These are phyloP conservation scores for Athelia psychrophila DNA, from an alignment of 1,284 basidiomycete genomes.

Conservation along the genomic window DNA sequence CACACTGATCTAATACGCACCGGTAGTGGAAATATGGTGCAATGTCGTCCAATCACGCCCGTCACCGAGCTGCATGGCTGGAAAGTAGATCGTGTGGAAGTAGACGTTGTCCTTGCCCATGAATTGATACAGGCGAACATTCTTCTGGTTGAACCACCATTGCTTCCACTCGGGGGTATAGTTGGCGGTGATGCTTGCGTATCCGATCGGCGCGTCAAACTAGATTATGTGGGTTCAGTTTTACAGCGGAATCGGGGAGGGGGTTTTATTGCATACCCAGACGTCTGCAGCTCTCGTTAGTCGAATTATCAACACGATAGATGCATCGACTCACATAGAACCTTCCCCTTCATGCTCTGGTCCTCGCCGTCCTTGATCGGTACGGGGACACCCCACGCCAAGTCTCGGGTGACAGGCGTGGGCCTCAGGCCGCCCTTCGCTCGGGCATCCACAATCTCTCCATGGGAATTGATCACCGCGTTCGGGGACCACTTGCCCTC, in stretches of 20 bases:
- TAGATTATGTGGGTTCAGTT: constrained; percentile 24
- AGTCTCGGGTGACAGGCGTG: constrained; percentile 91
- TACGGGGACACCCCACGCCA: constrained; percentile 96
- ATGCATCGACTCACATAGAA: constrained; percentile 76
- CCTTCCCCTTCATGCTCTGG: constrained; percentile 89
- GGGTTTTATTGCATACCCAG: constrained; percentile 55
- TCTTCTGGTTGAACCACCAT: constrained; percentile 96
- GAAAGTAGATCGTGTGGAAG: constrained; percentile 98
- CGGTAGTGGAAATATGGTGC: constrained; percentile 94
- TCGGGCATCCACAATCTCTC: constrained; percentile 89
- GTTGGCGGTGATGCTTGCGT: constrained; percentile 96
- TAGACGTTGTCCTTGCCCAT: constrained; percentile 99
- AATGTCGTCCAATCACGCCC: constrained; percentile 92
- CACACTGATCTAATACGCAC: constrained; percentile 37
- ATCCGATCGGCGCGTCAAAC: constrained; percentile 98
- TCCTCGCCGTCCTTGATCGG: constrained; percentile 69
- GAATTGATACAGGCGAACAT: constrained; percentile 96
- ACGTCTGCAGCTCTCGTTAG: constrained; percentile 56
- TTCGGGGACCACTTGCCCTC: constrained; percentile 92
- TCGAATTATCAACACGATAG: background rate
- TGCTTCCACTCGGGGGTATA: constrained; percentile 94
- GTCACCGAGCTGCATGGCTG: constrained; percentile 88
- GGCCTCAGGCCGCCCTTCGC: constrained; percentile 86
- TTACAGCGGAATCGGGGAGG: too few relatives aligned
- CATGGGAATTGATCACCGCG: constrained; percentile 83